phyloP scores from a whole-genome alignment of 129 eudicot species.

The Tanacetum coccineum region DNA sequence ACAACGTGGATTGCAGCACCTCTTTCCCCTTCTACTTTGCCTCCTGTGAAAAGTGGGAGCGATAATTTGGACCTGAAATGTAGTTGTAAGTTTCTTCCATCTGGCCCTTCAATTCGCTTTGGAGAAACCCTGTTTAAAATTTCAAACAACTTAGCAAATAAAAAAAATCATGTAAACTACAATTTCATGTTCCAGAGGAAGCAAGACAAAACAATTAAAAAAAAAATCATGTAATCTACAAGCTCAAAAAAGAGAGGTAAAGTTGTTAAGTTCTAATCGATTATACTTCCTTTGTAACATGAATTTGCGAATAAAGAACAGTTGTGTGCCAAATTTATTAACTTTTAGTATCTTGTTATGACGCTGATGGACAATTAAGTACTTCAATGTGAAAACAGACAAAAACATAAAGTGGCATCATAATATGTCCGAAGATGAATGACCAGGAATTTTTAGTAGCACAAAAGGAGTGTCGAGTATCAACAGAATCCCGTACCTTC shows the following conservation, averaged over 20 bases:
- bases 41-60: constrained; percentile 95
- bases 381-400: neutral
- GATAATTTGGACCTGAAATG: constrained; percentile 81
- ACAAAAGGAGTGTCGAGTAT: neutral
- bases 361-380: neutral
- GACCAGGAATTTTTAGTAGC: neutral
- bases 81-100: constrained; percentile 89
- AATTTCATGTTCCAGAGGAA: neutral
- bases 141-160: neutral
- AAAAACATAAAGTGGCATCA: neutral
- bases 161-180: neutral
- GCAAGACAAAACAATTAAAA: neutral
- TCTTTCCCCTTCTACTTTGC: constrained; percentile 96
- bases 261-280: neutral
- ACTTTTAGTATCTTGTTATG: neutral
- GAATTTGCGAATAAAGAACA: neutral
- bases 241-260: neutral
- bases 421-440: neutral
- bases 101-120: constrained; percentile 80
- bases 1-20: constrained; percentile 89
- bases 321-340: neutral
- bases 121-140: constrained; percentile 72
- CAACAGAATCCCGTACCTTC: constrained; percentile 49
- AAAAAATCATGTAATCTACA: constrained; percentile 4
- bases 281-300: neutral